A percentile compares a stretch with the other conserved stretches of the same genome.
phyloP scores from a whole-genome alignment of 805 yeast species.

The Candida glaebosa region DNA sequence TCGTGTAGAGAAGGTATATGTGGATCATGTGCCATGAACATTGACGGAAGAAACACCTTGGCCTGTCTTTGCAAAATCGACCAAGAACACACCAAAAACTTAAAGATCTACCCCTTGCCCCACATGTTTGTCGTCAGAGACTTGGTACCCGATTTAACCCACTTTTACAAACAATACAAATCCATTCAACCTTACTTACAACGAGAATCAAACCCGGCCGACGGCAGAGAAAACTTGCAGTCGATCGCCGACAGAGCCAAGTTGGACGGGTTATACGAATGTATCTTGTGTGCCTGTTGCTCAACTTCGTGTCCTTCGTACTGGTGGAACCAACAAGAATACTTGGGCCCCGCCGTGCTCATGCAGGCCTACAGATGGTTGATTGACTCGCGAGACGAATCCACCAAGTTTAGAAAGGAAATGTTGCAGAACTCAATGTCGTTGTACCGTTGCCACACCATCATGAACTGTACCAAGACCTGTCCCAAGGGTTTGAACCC shows the following conservation, averaged over 20 bases:
- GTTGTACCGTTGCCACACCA: slow-evolving; percentile 97
- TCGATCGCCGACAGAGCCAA: slow-evolving; percentile 90
- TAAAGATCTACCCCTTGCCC: slow-evolving; percentile 93
- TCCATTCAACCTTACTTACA: slow-evolving; percentile 96
- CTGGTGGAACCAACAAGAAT: slow-evolving; percentile 99
- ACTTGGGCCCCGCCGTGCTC: slow-evolving; percentile 96
- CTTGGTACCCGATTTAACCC: slow-evolving; percentile 95
- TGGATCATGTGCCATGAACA: slow-evolving; percentile 99
- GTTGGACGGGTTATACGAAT: slow-evolving; percentile 94
- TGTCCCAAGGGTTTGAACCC: slow-evolving; percentile 99
- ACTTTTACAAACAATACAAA: slow-evolving; percentile 97
- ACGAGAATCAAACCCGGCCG: slow-evolving; percentile 73
- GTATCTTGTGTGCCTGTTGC: slow-evolving; percentile 98
- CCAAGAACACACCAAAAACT: slow-evolving; percentile 65
- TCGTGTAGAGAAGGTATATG: slow-evolving; percentile 99
- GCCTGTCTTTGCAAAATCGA: slow-evolving; percentile 97
- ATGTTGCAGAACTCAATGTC: slow-evolving; percentile 97
- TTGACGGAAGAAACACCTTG: slow-evolving; percentile 94
- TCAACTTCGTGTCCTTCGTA: slow-evolving; percentile 98
- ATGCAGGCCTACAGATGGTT: slow-evolving; percentile 99
- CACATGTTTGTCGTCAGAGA: slow-evolving; percentile 98
- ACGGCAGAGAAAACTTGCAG: slow-evolving; percentile 92
- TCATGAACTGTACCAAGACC: slow-evolving; percentile 97
- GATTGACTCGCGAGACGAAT: slow-evolving; percentile 94
- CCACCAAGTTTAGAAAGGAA: slow-evolving; percentile 72